Conservation (phyloP, 495 filamentous ascomycete species). For the Xylaria palmicola region DNA sequence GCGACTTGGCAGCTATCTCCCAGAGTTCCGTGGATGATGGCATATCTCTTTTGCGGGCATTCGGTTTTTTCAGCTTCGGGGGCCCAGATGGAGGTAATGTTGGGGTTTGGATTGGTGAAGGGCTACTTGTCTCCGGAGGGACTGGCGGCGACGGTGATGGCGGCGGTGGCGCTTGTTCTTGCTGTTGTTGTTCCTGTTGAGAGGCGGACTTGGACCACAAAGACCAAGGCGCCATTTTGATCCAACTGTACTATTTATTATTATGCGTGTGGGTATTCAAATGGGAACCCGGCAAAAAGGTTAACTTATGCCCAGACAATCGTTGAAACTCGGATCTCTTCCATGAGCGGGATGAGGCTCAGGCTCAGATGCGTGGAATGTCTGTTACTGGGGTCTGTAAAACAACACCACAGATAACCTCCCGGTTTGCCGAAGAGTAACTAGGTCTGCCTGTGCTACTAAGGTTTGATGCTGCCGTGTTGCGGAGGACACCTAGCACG, state of each 20-base stretch:
- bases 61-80: background rate
- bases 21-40: conserved; percentile 10
- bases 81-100: background rate
- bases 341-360: background rate
- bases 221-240: conserved; percentile 14
- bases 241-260: background rate
- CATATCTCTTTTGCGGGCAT: background rate
- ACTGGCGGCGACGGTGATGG: background rate
- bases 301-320: background rate
- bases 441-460: no score
- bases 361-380: no score
- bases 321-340: background rate
- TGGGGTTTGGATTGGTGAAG: background rate
- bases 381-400: background rate
- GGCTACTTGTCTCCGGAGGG: background rate
- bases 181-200: conserved; percentile 9
- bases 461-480: no score
- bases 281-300: background rate
- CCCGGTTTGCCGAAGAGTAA: no score
- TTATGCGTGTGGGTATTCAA: no score
- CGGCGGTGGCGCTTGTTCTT: background rate
- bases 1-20: conserved; percentile 21
- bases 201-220: conserved; percentile 5
- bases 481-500: no score
- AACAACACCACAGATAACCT: no score